phyloP scores from a whole-genome alignment of 768 basidiomycete species.

The Butyriboletus loyo region DNA sequence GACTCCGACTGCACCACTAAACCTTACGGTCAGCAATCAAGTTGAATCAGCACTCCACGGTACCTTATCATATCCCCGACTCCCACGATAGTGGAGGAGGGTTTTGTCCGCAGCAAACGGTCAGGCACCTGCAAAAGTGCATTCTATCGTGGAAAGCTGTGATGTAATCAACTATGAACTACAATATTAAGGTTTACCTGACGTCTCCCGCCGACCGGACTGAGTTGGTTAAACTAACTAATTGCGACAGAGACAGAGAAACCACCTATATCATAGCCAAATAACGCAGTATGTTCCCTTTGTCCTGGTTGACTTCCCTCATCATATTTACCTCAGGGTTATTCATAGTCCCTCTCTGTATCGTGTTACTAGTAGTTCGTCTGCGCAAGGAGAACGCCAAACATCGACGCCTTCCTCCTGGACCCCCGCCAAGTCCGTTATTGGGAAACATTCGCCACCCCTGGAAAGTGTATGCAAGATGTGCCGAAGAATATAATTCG shows the following conservation, averaged over 20 bases:
- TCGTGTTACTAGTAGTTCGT: slow-evolving; percentile 7
- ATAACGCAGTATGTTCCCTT: background rate
- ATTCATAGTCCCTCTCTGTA: slow-evolving; percentile 4
- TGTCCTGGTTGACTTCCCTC: background rate
- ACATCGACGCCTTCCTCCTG: slow-evolving; percentile 19
- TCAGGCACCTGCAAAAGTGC: too few relatives aligned
- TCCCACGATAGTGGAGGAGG: too few relatives aligned
- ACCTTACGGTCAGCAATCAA: background rate
- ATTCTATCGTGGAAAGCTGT: too few relatives aligned
- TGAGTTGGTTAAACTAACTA: background rate
- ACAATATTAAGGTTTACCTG: too few relatives aligned
- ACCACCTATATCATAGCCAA: slow-evolving; percentile 1
- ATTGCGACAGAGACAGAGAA: background rate
- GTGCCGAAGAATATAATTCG: slow-evolving; percentile 20
- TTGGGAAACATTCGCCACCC: slow-evolving; percentile 22
- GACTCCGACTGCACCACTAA: background rate
- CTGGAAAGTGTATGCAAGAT: slow-evolving; percentile 22
- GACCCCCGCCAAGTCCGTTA: slow-evolving; percentile 19
- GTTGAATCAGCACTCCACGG: background rate
- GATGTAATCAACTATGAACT: too few relatives aligned
- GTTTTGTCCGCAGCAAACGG: too few relatives aligned
- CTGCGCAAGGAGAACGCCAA: slow-evolving; percentile 8
- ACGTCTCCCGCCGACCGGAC: too few relatives aligned
- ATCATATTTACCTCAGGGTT: slow-evolving; percentile 1
- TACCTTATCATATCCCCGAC: too few relatives aligned